phyloP scores from a whole-genome alignment of 768 basidiomycete genomes.

The Cyclocybe cylindracea region DNA sequence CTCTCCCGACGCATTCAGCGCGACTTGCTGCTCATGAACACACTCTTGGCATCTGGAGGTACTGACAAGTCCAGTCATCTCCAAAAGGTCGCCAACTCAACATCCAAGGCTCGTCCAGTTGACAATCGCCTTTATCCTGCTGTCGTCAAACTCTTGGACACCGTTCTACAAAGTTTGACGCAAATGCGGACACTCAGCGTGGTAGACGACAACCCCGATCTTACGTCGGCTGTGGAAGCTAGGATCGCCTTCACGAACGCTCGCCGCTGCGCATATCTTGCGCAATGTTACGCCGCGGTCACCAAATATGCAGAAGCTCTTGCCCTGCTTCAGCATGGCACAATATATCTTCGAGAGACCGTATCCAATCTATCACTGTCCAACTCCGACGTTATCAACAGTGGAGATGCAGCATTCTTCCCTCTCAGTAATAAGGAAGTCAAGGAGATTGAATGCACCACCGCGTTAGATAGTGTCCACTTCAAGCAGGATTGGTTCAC shows the following conservation, averaged over 20 bases:
- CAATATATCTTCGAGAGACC: conserved; percentile 75
- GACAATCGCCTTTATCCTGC: conserved; percentile 82
- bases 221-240: conserved; percentile 77
- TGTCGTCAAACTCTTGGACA: conserved; percentile 86
- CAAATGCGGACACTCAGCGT: conserved; percentile 83
- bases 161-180: conserved; percentile 78
- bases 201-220: conserved; percentile 86
- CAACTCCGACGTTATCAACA: conserved; percentile 45
- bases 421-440: conserved; percentile 46
- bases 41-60: conserved; percentile 52
- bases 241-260: conserved; percentile 75
- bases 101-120: conserved; percentile 41
- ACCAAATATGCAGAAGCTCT: conserved; percentile 77
- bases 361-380: conserved; percentile 50
- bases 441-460: conserved; percentile 51
- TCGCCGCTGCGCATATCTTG: conserved; percentile 75
- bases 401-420: conserved; percentile 51
- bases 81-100: conserved; percentile 28
- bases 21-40: conserved; percentile 77
- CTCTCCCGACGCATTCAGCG: conserved; percentile 86
- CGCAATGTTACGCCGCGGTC: conserved; percentile 68
- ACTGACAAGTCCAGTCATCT: conserved; percentile 21
- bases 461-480: conserved; percentile 46
- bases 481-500: conserved; percentile 81
- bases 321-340: conserved; percentile 67